Evolutionary conservation across 345 rosid genomes (phyloP).

Genomic region (Citrus mangshanensis): DNA sequence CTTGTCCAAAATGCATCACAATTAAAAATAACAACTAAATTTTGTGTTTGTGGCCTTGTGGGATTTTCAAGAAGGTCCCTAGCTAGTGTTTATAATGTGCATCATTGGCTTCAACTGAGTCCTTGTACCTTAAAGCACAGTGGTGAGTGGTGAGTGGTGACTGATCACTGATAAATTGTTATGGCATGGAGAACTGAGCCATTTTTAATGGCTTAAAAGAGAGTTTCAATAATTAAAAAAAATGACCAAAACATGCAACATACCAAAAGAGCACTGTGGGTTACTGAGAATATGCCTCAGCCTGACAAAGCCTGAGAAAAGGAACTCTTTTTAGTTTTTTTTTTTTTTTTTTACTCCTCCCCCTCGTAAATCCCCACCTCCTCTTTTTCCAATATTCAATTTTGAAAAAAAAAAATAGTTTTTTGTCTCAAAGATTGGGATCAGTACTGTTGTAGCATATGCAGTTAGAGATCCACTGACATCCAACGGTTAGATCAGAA

Average conservation of each 20-base stretch:
- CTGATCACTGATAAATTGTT: neutral
- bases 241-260: neutral
- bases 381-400: conserved; percentile 13
- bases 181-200: conserved; percentile 8
- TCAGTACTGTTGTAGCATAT: no score
- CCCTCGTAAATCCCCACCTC: conserved; percentile 29
- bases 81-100: neutral
- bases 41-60: no score
- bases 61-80: neutral
- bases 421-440: neutral
- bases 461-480: no score
- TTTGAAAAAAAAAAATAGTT: neutral
- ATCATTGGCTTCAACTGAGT: neutral
- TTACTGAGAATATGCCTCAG: conserved; percentile 27
- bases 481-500: no score
- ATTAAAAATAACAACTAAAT: no score
- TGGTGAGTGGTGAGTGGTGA: neutral
- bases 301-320: conserved; percentile 26
- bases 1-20: no score
- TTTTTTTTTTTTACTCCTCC: neutral
- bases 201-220: neutral
- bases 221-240: neutral
- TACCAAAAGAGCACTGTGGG: conserved; percentile 2
- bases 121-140: neutral
- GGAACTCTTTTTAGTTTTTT: neutral